These are phyloP conservation scores for Apophysomyces ossiformis DNA, from an alignment of 371 early-diverging fungal species.

Conservation along the genomic window DNA sequence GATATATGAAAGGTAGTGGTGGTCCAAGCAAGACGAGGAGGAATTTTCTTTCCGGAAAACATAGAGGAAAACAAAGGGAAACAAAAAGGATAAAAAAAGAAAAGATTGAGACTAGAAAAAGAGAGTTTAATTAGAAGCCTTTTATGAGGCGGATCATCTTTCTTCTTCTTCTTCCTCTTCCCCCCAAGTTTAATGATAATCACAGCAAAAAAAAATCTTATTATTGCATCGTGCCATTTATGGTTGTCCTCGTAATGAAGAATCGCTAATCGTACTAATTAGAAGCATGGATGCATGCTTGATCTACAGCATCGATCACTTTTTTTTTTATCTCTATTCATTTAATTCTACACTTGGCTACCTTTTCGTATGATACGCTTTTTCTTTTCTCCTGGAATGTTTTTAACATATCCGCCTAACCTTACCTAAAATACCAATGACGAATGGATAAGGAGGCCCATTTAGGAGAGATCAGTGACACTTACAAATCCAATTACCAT, in stretches of 20 bases:
- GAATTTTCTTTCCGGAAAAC: conserved; percentile 5
- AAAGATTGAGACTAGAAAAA: not conserved
- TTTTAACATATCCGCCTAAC: too few relatives aligned
- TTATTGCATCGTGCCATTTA: not conserved
- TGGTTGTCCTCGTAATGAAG: not conserved
- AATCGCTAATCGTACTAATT: not conserved
- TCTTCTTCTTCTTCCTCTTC: not conserved
- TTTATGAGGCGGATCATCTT: conserved; percentile 3
- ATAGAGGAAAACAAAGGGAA: not conserved
- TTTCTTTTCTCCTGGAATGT: too few relatives aligned
- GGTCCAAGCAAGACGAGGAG: conserved; percentile 6
- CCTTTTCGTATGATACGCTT: too few relatives aligned
- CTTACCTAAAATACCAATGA: too few relatives aligned
- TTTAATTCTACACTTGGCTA: too few relatives aligned
- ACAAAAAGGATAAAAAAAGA: not conserved
- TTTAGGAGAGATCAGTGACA: too few relatives aligned
- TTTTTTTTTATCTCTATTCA: too few relatives aligned
- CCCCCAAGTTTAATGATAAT: not conserved
- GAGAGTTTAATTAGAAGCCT: not conserved
- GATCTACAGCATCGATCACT: not conserved
- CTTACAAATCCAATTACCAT: too few relatives aligned
- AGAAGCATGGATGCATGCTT: not conserved
- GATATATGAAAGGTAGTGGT: conserved; percentile 4
- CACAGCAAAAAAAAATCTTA: not conserved
- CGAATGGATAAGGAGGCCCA: too few relatives aligned